Conservation (phyloP, 2,329 filamentous ascomycete genomes). For the Fusarium chlamydosporum region DNA sequence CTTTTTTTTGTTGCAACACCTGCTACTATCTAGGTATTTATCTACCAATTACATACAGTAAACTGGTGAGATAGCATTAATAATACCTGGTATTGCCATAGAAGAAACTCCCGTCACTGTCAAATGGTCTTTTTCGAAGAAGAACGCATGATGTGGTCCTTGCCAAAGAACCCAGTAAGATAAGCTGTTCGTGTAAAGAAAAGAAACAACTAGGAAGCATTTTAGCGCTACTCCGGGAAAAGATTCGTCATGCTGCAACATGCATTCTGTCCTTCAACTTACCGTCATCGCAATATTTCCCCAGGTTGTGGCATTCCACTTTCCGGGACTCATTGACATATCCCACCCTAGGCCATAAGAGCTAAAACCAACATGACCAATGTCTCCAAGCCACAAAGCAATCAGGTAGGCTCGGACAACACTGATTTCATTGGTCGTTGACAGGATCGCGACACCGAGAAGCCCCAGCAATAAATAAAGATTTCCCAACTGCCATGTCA, state of each 20-base stretch:
- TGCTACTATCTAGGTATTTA: too few species aligned
- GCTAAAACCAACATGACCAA: slow-evolving; percentile 76
- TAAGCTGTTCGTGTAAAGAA: slow-evolving; percentile 70
- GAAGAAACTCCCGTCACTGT: neutral
- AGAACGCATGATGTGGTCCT: slow-evolving; percentile 52
- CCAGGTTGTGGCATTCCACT: slow-evolving; percentile 80
- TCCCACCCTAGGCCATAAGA: slow-evolving; percentile 70
- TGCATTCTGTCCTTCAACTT: slow-evolving; percentile 45
- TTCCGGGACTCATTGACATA: slow-evolving; percentile 64
- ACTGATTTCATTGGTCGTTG: slow-evolving; percentile 73
- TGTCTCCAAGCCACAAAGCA: slow-evolving; percentile 74
- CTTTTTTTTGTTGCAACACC: too few species aligned
- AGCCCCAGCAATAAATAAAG: slow-evolving; percentile 76
- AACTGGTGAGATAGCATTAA: too few species aligned
- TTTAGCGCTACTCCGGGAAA: neutral
- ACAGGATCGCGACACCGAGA: slow-evolving; percentile 73
- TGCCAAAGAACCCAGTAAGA: slow-evolving; percentile 71
- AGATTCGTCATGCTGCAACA: neutral
- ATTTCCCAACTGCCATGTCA: slow-evolving; percentile 78
- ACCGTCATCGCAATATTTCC: slow-evolving; percentile 79
- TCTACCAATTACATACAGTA: too few species aligned
- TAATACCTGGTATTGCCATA: neutral
- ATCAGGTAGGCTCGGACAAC: slow-evolving; percentile 77
- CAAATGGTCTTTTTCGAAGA: slow-evolving; percentile 50
- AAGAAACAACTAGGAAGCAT: slow-evolving; percentile 62